Percentiles rank a stretch among this genome's conserved stretches.
phyloP scores from a whole-genome alignment of 2,329 filamentous ascomycete genomes.

The Ilyonectria mors-panacis region DNA sequence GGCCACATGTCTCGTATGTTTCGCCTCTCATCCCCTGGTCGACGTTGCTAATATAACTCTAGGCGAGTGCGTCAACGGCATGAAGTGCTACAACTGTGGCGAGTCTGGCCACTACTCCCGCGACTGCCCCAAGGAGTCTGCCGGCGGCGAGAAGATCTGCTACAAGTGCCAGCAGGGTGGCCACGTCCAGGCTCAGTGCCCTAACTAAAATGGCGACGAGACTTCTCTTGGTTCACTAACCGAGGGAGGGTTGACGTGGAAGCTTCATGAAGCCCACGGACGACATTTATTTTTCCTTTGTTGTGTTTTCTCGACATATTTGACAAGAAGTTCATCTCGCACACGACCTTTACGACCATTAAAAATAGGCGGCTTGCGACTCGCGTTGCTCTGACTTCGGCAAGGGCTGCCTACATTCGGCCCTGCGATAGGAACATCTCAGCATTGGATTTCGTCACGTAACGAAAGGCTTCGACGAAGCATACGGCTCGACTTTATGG shows the following conservation, averaged over 20 bases:
- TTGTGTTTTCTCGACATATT: conserved; percentile 48
- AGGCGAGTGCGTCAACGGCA: conserved; percentile 96
- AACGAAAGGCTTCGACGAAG: conserved; percentile 44
- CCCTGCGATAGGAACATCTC: conserved; percentile 48
- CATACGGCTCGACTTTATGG: conserved; percentile 44
- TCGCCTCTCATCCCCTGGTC: neutral
- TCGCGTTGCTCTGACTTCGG: conserved; percentile 49
- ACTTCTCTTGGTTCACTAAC: conserved; percentile 41
- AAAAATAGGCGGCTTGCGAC: conserved; percentile 49
- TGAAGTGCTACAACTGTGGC: conserved; percentile 99
- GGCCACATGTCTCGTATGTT: conserved; percentile 93
- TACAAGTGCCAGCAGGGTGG: conserved; percentile 92
- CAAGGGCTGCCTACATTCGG: conserved; percentile 41
- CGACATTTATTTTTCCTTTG: conserved; percentile 48
- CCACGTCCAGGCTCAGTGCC: conserved; percentile 95
- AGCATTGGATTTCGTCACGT: conserved; percentile 51
- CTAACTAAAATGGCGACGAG: conserved; percentile 68
- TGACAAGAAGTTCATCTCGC: conserved; percentile 50
- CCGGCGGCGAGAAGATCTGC: conserved; percentile 93
- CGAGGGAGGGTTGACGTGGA: conserved; percentile 56
- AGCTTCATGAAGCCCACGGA: conserved; percentile 62
- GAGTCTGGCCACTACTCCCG: conserved; percentile 96
- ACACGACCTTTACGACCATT: conserved; percentile 52
- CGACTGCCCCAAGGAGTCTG: conserved; percentile 94
- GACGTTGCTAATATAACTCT: conserved; percentile 39